Evolutionary conservation across 1,284 basidiomycete species (phyloP).

Genomic region (Microbotryomycetes sp.): DNA sequence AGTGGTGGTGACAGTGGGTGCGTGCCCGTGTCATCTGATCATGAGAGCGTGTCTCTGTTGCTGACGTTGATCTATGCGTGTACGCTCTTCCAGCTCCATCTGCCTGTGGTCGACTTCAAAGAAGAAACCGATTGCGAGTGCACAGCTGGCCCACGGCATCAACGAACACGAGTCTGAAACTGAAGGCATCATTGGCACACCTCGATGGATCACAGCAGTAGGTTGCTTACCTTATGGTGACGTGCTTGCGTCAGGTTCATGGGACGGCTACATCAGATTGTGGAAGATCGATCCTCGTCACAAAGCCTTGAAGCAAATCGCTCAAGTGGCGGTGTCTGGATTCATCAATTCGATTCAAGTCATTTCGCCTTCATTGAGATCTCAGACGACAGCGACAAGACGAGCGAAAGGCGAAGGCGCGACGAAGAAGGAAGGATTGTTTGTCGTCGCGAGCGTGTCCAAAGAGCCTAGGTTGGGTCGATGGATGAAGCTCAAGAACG

Average conservation of each 20-base stretch:
- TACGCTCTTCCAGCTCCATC: constrained; percentile 57
- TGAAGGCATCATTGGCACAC: constrained; percentile 65
- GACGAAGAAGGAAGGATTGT: constrained; percentile 43
- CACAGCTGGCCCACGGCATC: constrained; percentile 78
- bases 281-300: constrained; percentile 78
- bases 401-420: constrained; percentile 13
- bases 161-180: constrained; percentile 61
- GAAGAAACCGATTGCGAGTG: constrained; percentile 89
- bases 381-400: constrained; percentile 34
- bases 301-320: constrained; percentile 62
- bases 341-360: constrained; percentile 87
- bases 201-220: constrained; percentile 85
- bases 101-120: constrained; percentile 87
- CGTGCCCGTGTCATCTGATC: constrained; percentile 38
- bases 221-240: constrained; percentile 80
- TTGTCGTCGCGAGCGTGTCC: constrained; percentile 72
- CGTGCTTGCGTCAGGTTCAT: constrained; percentile 86
- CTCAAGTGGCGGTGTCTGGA: constrained; percentile 62
- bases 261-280: constrained; percentile 78
- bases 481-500: constrained; percentile 72
- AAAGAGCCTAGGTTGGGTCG: constrained; percentile 84
- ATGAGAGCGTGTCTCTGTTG: background rate
- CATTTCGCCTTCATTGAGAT: constrained; percentile 55
- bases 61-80: background rate
- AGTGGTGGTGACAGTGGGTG: constrained; percentile 94